A percentile compares a stretch with the other conserved stretches of the same genome.
These are phyloP conservation scores for Dentipellis sp. DNA, from an alignment of 768 basidiomycete species.

Conservation along the genomic window DNA sequence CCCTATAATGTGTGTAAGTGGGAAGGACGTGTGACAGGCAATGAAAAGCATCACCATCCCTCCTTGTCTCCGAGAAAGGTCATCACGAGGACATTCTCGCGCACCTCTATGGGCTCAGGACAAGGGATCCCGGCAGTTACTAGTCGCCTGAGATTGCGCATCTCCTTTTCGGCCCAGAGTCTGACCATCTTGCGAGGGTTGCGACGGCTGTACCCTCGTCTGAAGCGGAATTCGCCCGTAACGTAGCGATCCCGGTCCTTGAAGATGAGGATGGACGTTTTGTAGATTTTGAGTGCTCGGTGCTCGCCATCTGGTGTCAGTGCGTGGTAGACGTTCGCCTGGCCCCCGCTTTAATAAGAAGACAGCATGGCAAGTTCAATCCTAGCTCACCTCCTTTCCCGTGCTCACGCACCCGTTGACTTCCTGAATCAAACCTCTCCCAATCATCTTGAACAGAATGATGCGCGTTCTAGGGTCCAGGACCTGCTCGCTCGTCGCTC, in stretches of 20 bases:
- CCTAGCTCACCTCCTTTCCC: conserved; percentile 80
- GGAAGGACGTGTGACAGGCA: too few relatives aligned
- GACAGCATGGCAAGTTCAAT: background rate
- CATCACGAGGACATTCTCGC: conserved; percentile 97
- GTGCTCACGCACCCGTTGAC: conserved; percentile 96
- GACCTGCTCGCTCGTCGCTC: conserved; percentile 95
- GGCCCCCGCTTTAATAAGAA: background rate
- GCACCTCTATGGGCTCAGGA: conserved; percentile 86
- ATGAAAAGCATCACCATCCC: conserved; percentile 52
- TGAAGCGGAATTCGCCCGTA: conserved; percentile 91
- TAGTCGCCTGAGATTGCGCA: conserved; percentile 88
- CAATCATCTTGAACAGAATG: conserved; percentile 95
- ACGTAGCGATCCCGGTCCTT: conserved; percentile 98
- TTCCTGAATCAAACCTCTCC: conserved; percentile 77
- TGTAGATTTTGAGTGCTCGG: conserved; percentile 94
- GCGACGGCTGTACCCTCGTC: conserved; percentile 72
- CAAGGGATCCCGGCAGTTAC: conserved; percentile 75
- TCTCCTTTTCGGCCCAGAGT: conserved; percentile 98
- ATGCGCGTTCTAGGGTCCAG: conserved; percentile 91
- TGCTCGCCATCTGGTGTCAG: conserved; percentile 44
- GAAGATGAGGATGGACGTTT: conserved; percentile 95
- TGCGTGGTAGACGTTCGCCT: conserved; percentile 98
- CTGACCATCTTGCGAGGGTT: conserved; percentile 99
- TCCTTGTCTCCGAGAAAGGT: conserved; percentile 75
- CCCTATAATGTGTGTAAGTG: conserved; percentile 38